Conservation (phyloP, 495 filamentous ascomycete genomes). For the Penicillium egyptiacum region DNA sequence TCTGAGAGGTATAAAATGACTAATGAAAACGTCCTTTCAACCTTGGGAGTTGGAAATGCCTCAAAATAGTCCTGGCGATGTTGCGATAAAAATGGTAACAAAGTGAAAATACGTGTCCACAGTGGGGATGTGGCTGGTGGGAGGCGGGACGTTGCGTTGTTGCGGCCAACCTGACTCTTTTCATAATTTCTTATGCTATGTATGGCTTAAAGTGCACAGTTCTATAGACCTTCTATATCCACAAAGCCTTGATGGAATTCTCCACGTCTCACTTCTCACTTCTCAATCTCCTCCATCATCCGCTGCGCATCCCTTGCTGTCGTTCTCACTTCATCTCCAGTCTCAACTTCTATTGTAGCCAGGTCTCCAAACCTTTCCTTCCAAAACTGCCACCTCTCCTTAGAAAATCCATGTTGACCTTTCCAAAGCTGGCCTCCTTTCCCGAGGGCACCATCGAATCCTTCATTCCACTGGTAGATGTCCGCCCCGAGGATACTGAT, state of each 20-base stretch:
- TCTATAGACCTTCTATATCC: background rate
- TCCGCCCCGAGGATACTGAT: background rate
- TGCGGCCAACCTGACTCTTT: background rate
- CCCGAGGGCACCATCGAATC: background rate
- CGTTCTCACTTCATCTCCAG: background rate
- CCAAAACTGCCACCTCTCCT: slow-evolving; percentile 22
- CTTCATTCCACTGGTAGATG: slow-evolving; percentile 3
- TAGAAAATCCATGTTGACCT: slow-evolving; percentile 19
- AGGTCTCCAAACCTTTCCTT: slow-evolving; percentile 15
- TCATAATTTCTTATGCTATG: background rate
- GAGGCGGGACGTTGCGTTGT: background rate
- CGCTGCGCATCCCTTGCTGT: background rate
- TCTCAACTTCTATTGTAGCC: background rate
- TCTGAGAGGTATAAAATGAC: background rate
- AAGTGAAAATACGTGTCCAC: background rate
- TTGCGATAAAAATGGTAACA: background rate
- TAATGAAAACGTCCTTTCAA: background rate
- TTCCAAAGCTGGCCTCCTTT: slow-evolving; percentile 18
- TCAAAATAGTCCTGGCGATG: background rate
- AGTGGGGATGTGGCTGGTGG: background rate
- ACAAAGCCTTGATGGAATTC: background rate
- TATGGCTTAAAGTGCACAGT: background rate
- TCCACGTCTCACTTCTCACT: background rate
- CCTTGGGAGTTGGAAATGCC: background rate
- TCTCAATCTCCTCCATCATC: slow-evolving; percentile 4